Conservation (phyloP, 2,329 filamentous ascomycete species). For the Helotiales sp. region DNA sequence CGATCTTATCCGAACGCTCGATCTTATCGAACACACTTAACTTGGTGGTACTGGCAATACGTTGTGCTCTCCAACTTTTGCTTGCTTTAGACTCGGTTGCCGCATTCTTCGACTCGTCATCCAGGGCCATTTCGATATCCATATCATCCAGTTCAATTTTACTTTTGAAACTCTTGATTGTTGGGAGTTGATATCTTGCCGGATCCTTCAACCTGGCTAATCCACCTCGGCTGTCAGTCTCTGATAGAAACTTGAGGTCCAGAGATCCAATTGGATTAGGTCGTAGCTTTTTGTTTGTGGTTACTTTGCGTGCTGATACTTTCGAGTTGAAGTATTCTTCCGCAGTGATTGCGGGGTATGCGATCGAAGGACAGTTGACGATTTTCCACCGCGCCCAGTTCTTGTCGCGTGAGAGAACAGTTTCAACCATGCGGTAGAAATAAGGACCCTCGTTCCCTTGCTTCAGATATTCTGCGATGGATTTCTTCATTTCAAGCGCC, state of each 20-base stretch:
- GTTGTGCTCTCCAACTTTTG: conserved; percentile 87
- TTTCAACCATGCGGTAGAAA: conserved; percentile 96
- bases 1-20: conserved; percentile 77
- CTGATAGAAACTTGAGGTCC: conserved; percentile 77
- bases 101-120: conserved; percentile 60
- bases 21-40: conserved; percentile 85
- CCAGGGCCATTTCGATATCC: conserved; percentile 80
- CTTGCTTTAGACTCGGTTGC: conserved; percentile 77
- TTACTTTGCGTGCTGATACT: conserved; percentile 65
- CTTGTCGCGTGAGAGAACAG: conserved; percentile 92
- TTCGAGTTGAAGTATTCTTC: conserved; percentile 73
- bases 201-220: conserved; percentile 72
- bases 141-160: conserved; percentile 81
- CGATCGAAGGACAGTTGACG: conserved; percentile 88
- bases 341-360: conserved; percentile 72
- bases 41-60: conserved; percentile 75
- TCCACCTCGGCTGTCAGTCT: conserved; percentile 63
- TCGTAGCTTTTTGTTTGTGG: conserved; percentile 73
- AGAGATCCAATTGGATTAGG: conserved; percentile 73
- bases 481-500: conserved; percentile 77
- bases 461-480: conserved; percentile 83
- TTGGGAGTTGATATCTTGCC: conserved; percentile 70
- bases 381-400: conserved; percentile 99
- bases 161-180: conserved; percentile 70
- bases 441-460: conserved; percentile 84